Conservation (phyloP, 352 stramenopile genomes). For the Pythium angustatum region DNA sequence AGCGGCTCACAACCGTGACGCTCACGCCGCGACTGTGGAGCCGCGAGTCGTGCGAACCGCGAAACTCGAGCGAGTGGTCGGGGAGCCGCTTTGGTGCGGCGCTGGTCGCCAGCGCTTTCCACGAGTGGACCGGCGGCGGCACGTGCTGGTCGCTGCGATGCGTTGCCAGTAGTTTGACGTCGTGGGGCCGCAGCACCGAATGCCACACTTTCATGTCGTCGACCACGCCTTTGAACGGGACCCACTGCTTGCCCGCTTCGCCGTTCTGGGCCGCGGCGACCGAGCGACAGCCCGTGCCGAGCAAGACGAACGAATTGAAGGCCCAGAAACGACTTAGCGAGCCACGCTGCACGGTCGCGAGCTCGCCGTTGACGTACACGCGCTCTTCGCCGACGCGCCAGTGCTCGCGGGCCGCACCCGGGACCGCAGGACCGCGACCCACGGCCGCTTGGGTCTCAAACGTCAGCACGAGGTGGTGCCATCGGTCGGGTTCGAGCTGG, state of each 20-base stretch:
- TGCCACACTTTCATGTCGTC: conserved; percentile 28
- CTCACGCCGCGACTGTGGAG: conserved; percentile 20
- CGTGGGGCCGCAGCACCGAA: background rate
- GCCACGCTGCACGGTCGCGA: conserved; percentile 13
- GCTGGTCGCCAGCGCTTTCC: conserved; percentile 14
- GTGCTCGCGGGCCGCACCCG: conserved; percentile 5
- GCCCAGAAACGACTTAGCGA: conserved; percentile 28
- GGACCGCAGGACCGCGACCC: background rate
- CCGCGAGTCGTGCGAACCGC: conserved; percentile 21
- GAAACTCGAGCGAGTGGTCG: conserved; percentile 27
- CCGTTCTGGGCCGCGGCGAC: conserved; percentile 4
- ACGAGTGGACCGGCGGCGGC: conserved; percentile 10
- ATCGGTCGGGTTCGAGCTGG: conserved; percentile 32
- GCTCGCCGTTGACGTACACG: conserved; percentile 42
- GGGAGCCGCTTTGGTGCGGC: conserved; percentile 14
- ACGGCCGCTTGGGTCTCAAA: conserved; percentile 28
- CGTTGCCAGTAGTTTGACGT: conserved; percentile 10
- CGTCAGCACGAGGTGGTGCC: conserved; percentile 50
- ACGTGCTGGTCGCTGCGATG: background rate
- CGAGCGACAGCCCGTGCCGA: conserved; percentile 26
- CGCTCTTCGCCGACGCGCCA: conserved; percentile 27
- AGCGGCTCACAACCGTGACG: conserved; percentile 14
- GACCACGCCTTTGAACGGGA: conserved; percentile 24
- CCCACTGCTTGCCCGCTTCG: conserved; percentile 25
- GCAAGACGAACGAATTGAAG: conserved; percentile 28